These are phyloP conservation scores for Eimeria brunetti DNA, from an alignment of 169 alveolate species.

Conservation along the genomic window DNA sequence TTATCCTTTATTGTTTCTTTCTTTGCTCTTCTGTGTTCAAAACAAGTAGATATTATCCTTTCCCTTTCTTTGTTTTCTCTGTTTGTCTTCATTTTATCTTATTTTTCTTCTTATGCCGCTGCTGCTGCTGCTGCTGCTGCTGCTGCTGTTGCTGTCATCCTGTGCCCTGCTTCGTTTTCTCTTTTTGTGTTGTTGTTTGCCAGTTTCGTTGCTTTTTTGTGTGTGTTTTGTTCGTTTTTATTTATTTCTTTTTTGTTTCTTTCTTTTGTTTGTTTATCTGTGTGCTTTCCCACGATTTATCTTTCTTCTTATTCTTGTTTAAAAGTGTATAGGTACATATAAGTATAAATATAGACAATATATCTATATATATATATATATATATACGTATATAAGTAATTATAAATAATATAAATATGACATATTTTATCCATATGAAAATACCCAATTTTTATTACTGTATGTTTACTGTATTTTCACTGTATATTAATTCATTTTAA, in stretches of 20 bases:
- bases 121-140: conserved; percentile 10
- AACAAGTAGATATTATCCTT: neutral
- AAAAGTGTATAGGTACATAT: too few relatives aligned
- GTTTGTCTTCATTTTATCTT: too few relatives aligned
- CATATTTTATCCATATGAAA: too few relatives aligned
- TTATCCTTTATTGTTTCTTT: neutral
- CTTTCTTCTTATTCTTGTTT: neutral
- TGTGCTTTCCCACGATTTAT: neutral
- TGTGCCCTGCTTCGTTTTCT: neutral
- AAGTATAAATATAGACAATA: too few relatives aligned
- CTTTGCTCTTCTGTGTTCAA: too few relatives aligned
- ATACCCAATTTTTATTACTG: neutral
- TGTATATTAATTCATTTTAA: neutral
- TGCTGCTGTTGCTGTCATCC: neutral
- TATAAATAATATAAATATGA: too few relatives aligned
- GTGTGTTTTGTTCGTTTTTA: neutral
- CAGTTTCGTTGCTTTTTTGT: neutral
- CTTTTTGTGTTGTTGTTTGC: neutral
- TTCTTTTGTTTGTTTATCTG: too few relatives aligned
- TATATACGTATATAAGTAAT: too few relatives aligned
- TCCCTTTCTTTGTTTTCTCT: neutral
- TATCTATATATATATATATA: too few relatives aligned
- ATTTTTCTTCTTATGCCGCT: neutral
- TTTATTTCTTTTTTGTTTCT: too few relatives aligned
- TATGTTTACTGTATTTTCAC: neutral